These are phyloP conservation scores for Diddensiella santjacobensis DNA, from an alignment of 805 yeast species.

Conservation along the genomic window DNA sequence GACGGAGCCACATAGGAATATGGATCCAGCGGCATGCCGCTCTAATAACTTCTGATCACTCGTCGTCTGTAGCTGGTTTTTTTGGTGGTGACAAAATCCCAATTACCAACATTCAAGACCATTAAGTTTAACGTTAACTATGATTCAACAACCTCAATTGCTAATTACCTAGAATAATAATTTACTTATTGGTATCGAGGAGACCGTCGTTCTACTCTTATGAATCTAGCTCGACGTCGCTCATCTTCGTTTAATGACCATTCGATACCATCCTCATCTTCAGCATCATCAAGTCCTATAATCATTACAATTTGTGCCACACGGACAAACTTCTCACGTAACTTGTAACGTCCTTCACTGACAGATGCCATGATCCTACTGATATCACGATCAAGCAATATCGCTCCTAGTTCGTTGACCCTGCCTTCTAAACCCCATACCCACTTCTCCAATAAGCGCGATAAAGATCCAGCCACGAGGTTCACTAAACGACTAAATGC, in stretches of 20 bases:
- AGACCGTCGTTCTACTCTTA: slow-evolving; percentile 18
- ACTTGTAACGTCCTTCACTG: slow-evolving; percentile 58
- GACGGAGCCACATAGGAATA: slow-evolving; percentile 57
- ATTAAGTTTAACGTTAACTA: too few relatives aligned
- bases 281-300: slow-evolving; percentile 75
- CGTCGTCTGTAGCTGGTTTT: background rate
- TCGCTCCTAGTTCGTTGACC: slow-evolving; percentile 78
- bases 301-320: slow-evolving; percentile 82
- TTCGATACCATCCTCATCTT: slow-evolving; percentile 44
- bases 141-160: too few relatives aligned
- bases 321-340: slow-evolving; percentile 73
- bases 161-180: too few relatives aligned
- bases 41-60: background rate
- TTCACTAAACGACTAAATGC: slow-evolving; percentile 49
- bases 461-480: slow-evolving; percentile 50
- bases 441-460: slow-evolving; percentile 58
- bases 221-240: slow-evolving; percentile 35
- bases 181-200: background rate
- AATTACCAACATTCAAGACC: too few relatives aligned
- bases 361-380: slow-evolving; percentile 69
- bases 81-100: too few relatives aligned
- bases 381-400: slow-evolving; percentile 77
- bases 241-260: slow-evolving; percentile 83
- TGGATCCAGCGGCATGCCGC: slow-evolving; percentile 27
- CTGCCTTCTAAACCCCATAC: slow-evolving; percentile 62